These are phyloP conservation scores for Trypanosoma mega DNA, from an alignment of 208 protist genomes.

Conservation along the genomic window DNA sequence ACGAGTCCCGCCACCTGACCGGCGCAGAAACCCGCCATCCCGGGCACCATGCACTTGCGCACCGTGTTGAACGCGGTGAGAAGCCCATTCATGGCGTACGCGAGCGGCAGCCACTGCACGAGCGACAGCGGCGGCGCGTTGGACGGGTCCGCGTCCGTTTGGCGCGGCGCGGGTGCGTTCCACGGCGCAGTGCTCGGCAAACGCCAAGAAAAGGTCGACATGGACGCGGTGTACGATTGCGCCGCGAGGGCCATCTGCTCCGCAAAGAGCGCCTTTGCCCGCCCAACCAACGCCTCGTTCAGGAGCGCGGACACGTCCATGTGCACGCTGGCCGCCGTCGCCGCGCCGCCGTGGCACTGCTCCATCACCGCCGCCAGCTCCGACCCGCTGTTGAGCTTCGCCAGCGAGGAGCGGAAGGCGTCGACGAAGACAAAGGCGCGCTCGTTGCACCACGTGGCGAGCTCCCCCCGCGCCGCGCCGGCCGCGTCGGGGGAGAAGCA, in stretches of 20 bases:
- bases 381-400: slow-evolving; percentile 61
- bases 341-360: slow-evolving; percentile 51
- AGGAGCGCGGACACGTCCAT: slow-evolving; percentile 56
- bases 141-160: slow-evolving; percentile 9
- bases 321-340: slow-evolving; percentile 38
- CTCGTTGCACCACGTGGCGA: slow-evolving; percentile 55
- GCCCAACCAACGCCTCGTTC: slow-evolving; percentile 35
- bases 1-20: slow-evolving; percentile 51
- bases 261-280: slow-evolving; percentile 57
- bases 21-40: slow-evolving; percentile 45
- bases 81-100: slow-evolving; percentile 81
- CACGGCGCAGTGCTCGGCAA: slow-evolving; percentile 20
- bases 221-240: slow-evolving; percentile 55
- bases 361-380: slow-evolving; percentile 76
- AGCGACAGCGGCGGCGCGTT: slow-evolving; percentile 34
- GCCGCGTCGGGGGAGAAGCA: slow-evolving; percentile 56
- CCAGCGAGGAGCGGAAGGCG: slow-evolving; percentile 37
- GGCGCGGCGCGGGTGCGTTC: not conserved
- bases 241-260: slow-evolving; percentile 54
- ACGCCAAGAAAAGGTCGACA: slow-evolving; percentile 62
- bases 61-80: slow-evolving; percentile 74
- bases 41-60: slow-evolving; percentile 64
- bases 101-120: slow-evolving; percentile 69
- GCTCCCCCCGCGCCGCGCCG: slow-evolving; percentile 23
- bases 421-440: slow-evolving; percentile 46